Evolutionary conservation across 176 grass and related monocot species (phyloP).

Genomic region (Oryza australiensis): DNA sequence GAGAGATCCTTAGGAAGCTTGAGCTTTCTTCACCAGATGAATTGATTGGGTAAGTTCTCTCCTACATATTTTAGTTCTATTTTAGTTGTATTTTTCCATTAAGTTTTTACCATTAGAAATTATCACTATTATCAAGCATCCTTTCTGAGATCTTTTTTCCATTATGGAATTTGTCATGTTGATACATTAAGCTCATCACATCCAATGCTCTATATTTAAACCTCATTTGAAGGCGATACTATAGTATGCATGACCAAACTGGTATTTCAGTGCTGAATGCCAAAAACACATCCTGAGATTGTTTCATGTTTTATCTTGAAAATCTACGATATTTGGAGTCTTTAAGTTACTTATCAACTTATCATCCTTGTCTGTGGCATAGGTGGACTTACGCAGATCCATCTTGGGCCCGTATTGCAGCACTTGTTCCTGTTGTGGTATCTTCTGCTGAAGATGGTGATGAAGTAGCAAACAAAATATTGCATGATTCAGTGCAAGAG

Average conservation of each 20-base stretch:
- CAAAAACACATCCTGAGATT: not conserved
- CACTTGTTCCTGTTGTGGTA: conserved; percentile 90
- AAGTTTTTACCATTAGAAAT: not conserved
- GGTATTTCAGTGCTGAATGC: not conserved
- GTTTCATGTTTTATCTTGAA: conserved; percentile 17
- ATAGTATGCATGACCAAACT: conserved; percentile 2
- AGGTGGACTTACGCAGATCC: conserved; percentile 98
- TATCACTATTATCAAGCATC: not conserved
- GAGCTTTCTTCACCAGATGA: conserved; percentile 93
- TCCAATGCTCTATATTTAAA: not conserved
- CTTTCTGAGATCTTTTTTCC: not conserved
- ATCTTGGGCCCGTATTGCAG: conserved; percentile 98
- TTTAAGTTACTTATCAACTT: conserved; percentile 12
- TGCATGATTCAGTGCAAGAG: conserved; percentile 78
- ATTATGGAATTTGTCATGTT: not conserved
- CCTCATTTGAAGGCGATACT: not conserved
- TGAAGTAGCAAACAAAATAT: conserved; percentile 96
- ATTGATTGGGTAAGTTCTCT: conserved; percentile 54
- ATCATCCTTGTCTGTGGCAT: conserved; percentile 19
- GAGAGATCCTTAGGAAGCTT: conserved; percentile 68
- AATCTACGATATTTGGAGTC: not conserved
- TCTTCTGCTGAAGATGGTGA: conserved; percentile 92
- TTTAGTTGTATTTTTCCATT: not conserved
- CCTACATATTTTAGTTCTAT: not conserved
- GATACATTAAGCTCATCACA: not conserved